These are phyloP conservation scores for Macroventuria anomochaeta DNA, from an alignment of 2,329 filamentous ascomycete species.

Conservation along the genomic window DNA sequence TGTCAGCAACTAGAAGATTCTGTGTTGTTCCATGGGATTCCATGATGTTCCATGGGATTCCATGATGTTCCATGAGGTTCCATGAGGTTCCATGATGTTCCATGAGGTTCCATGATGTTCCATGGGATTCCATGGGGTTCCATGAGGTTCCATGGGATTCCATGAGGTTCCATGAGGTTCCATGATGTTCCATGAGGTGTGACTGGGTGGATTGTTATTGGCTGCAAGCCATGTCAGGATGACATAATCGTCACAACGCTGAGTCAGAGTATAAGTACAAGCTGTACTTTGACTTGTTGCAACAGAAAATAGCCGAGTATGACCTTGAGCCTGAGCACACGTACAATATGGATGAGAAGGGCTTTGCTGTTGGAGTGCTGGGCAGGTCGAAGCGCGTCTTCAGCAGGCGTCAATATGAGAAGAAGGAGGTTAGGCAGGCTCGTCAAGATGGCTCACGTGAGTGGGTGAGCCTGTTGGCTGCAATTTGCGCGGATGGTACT, in stretches of 20 bases:
- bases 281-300: not conserved
- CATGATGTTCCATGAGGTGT: too few species aligned
- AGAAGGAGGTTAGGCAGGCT: not conserved
- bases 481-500: slow-evolving; percentile 17
- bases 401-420: not conserved
- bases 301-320: not conserved
- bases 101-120: too few species aligned
- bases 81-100: too few species aligned
- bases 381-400: slow-evolving; percentile 11
- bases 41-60: too few species aligned
- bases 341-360: not conserved
- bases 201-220: too few species aligned
- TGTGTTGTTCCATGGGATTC: too few species aligned
- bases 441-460: slow-evolving; percentile 4
- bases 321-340: not conserved
- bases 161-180: too few species aligned
- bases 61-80: too few species aligned
- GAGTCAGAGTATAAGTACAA: slow-evolving; percentile 9
- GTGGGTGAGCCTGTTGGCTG: slow-evolving; percentile 16
- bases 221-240: too few species aligned
- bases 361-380: not conserved
- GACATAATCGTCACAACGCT: slow-evolving; percentile 26
- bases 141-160: too few species aligned
- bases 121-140: too few species aligned
- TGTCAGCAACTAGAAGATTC: too few species aligned